Evolutionary conservation across 2,329 filamentous ascomycete species (phyloP), one percentile per base, ranked within the genome.

Genomic region (Aspergillus sp.): DNA sequence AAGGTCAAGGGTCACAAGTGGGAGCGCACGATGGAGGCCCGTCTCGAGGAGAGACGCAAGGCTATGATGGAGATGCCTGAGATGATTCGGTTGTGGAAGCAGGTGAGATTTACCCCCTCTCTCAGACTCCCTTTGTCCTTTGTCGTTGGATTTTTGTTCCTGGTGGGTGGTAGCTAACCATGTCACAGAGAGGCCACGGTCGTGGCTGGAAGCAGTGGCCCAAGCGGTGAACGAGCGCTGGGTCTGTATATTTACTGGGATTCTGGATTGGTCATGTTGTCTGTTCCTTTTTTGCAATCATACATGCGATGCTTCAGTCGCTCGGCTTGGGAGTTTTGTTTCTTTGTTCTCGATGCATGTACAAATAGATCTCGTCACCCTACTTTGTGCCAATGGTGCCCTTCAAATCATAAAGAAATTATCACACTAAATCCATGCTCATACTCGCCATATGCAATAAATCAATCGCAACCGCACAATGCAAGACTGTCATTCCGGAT

Each of bases 41-140:
- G 87, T 74, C 83, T 97, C 82, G 91, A 96, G 72, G 85, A 89
- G 77, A 86, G 91, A 76, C 88, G 88, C 81, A 83, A 89, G 73
- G 94, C 94, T 54, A 97, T 97, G 90, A 74, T 95, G 78, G 86
- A 87, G 55, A 99, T 99, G 94, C 91, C 93, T 58, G 85, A 88
- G 67, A 83, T 97, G 78, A 89, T 99, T 71, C 84, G 88, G 73
- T 81, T 88, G 72, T 99, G 93, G 94, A 96, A 96, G 77, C 86
- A 88, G 84, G 89, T 94, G 78, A 71, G 85, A 75, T 42, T 47
- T 38, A 42, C 25, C 49, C 20, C 17, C 20, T 43, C 17, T n/a
- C 25, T 29, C 11, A 5, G 7, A 20, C 20, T 11, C 36, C 46
- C 5, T 31, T 45, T 29, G 6, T 45, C 14, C 14, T n/a, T 50